These are phyloP conservation scores for Fusarium setosum DNA, from an alignment of 2,329 filamentous ascomycete species.

Conservation along the genomic window DNA sequence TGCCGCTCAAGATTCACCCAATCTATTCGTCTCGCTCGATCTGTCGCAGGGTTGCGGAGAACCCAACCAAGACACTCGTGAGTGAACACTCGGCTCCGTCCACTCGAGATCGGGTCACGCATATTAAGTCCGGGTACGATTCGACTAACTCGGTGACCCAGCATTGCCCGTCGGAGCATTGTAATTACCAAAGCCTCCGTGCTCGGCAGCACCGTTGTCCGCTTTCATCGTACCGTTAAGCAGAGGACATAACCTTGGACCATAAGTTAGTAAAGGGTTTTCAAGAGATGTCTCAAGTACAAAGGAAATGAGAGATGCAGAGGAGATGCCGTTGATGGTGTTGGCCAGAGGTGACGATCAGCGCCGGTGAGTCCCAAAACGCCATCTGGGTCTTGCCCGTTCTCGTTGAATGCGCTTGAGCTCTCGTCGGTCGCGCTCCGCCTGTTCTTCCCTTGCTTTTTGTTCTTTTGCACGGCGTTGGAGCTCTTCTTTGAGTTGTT, in stretches of 20 bases:
- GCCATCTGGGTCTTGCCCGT: constrained; percentile 33
- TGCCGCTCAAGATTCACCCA: not conserved
- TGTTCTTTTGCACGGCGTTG: constrained; percentile 28
- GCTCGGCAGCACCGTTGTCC: constrained; percentile 65
- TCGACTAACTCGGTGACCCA: constrained; percentile 47
- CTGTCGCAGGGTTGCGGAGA: not conserved
- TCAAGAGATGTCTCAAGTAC: constrained; percentile 6
- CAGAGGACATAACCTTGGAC: constrained; percentile 79
- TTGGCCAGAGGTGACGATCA: constrained; percentile 30
- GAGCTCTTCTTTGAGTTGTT: constrained; percentile 29
- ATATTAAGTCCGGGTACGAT: not conserved
- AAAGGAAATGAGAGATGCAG: constrained; percentile 15
- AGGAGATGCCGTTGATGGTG: not conserved
- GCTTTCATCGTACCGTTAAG: constrained; percentile 84
- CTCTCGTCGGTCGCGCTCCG: constrained; percentile 20
- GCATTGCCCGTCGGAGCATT: constrained; percentile 51
- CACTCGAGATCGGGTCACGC: not conserved
- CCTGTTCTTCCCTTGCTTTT: constrained; percentile 22
- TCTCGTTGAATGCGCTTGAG: constrained; percentile 30
- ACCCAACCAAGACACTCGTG: not conserved
- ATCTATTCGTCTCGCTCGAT: not conserved
- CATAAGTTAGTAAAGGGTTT: constrained; percentile 36
- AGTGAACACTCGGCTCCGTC: not conserved
- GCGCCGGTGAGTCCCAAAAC: constrained; percentile 28
- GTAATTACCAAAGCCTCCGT: constrained; percentile 70